Percentiles rank a stretch among this genome's conserved stretches.
phyloP scores from a whole-genome alignment of 768 basidiomycete genomes.

The Mycena pura region DNA sequence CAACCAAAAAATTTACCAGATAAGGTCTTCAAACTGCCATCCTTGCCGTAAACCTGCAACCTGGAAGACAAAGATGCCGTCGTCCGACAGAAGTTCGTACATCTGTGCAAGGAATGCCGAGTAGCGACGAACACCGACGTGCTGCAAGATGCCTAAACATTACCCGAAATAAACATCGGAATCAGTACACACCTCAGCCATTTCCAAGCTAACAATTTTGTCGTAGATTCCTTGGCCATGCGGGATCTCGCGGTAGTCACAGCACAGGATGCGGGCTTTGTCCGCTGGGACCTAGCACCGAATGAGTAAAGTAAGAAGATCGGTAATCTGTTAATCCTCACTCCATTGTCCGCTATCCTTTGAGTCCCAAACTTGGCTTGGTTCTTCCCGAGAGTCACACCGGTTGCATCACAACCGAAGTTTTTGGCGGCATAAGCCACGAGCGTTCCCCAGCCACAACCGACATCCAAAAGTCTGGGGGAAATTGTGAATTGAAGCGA shows the following conservation, averaged over 20 bases:
- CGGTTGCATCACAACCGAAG: constrained; percentile 94
- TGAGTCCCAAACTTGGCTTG: constrained; percentile 94
- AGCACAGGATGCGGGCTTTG: constrained; percentile 90
- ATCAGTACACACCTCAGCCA: constrained; percentile 80
- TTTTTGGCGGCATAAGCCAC: constrained; percentile 96
- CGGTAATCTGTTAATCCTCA: constrained; percentile 32
- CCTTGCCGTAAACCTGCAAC: constrained; percentile 94
- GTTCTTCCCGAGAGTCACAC: constrained; percentile 90
- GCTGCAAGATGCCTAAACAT: constrained; percentile 50
- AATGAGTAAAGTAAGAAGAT: background rate
- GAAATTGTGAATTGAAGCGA: background rate
- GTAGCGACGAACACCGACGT: constrained; percentile 96
- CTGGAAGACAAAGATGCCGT: constrained; percentile 94
- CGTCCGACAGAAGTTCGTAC: constrained; percentile 92
- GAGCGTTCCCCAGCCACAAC: constrained; percentile 97
- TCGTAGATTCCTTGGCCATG: constrained; percentile 75
- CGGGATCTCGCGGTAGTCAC: constrained; percentile 92
- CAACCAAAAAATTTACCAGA: constrained; percentile 63
- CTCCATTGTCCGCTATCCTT: constrained; percentile 82
- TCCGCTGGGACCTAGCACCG: constrained; percentile 52
- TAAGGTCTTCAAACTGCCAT: constrained; percentile 99
- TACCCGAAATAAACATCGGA: background rate
- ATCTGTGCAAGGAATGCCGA: constrained; percentile 88
- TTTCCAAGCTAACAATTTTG: constrained; percentile 96
- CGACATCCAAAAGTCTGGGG: constrained; percentile 75